phyloP scores from a whole-genome alignment of 176 grass and related monocot species.

The Neostapfia colusana region DNA sequence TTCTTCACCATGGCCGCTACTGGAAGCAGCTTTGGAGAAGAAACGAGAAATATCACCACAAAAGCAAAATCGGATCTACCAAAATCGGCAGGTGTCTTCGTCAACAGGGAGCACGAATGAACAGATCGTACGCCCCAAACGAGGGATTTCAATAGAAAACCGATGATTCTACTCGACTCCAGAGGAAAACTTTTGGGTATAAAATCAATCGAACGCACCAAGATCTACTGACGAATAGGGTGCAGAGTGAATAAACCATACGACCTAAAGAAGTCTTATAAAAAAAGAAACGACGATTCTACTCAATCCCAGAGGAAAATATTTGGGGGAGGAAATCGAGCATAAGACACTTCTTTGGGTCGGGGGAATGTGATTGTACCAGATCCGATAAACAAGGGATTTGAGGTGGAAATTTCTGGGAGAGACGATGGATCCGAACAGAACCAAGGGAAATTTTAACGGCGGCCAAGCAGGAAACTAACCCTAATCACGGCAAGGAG shows the following conservation, averaged over 20 bases:
- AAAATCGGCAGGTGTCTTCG: not conserved
- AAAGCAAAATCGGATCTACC: not conserved
- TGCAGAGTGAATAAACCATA: not conserved
- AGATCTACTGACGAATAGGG: conserved; percentile 1
- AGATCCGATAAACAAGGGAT: not conserved
- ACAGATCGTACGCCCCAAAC: not conserved
- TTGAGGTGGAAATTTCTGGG: not conserved
- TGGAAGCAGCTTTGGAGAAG: not conserved
- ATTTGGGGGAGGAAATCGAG: not conserved
- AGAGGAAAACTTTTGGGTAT: not conserved
- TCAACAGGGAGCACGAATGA: not conserved
- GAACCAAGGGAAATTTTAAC: not conserved
- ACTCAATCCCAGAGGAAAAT: not conserved
- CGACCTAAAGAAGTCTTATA: not conserved
- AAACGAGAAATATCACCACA: conserved; percentile 32
- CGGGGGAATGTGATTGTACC: not conserved
- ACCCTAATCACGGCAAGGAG: not conserved
- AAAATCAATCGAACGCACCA: not conserved
- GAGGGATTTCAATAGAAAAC: not conserved
- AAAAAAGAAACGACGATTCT: not conserved
- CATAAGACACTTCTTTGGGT: not conserved
- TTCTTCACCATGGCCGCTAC: conserved; percentile 42
- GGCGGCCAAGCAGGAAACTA: not conserved
- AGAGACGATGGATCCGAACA: not conserved
- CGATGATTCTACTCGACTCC: not conserved